Base-by-base conservation (phyloP, 2,329 filamentous ascomycete genomes). In the Eutypa lata region DNA sequence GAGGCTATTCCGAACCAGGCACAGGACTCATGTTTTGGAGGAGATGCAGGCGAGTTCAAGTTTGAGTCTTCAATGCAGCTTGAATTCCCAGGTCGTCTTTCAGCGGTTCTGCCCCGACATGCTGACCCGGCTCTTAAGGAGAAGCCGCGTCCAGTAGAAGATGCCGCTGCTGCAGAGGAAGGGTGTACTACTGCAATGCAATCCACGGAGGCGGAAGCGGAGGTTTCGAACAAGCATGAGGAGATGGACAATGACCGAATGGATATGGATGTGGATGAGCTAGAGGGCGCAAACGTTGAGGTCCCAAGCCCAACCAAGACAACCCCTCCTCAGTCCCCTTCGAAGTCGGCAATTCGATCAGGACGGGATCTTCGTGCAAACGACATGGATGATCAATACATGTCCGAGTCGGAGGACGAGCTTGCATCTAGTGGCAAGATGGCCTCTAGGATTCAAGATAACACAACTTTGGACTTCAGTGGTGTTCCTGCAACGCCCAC, bases 341-440 rank as follows among this genome's bases (percentile, higher is more conserved):
- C 69, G 5, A 63, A 66, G 49, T 57, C 48, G 16, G 52, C 59
- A 3, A 53, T 58, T 3, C 66, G 65, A 14, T 47, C 57, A 18
- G 60, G 64, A n/a, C 79, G 77, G 56, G 68, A 66, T 14, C 72
- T 84, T 5, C 74, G 79, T 8, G 67, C 76, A 14, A 76, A 77
- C 59, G 76, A 82, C 33, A 61, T 78, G 5, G 66, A 74, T 3
- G 75, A 74, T 43, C 62, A 76, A 13, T 63, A 70, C 40, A 63
- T 69, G 33, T 79, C 76, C 0, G 81, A 84, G 5, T 81, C 78
- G 0, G 82, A 85, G 37, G 80, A 83, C 48, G 81, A 85, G 55
- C 67, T 74, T 55, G 63, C 73, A 48, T 54, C 65, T 24, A 68
- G 60, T 57, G 55, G 61, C 57, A 66, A 65, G 55, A 57, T 62